A percentile compares a stretch with the other conserved stretches of the same genome.
Conservation (phyloP, 768 basidiomycete genomes). For the Boletus coccyginus region DNA sequence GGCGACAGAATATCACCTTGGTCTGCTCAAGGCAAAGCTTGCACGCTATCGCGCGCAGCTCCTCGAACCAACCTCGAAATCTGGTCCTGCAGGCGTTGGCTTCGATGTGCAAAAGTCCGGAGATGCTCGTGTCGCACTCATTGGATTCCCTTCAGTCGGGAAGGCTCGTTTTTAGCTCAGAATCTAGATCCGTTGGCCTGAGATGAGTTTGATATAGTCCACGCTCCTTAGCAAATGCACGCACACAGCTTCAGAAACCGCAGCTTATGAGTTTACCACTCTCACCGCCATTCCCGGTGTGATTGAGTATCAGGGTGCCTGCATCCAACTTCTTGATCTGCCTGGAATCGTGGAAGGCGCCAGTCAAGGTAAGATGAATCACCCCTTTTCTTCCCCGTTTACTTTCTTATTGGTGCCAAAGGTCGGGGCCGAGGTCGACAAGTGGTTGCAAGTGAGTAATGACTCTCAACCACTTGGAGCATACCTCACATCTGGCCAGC, state of each 20-base stretch:
- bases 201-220: slow-evolving; percentile 47
- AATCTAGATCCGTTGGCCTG: neutral
- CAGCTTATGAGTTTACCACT: slow-evolving; percentile 95
- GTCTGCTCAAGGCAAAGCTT: slow-evolving; percentile 90
- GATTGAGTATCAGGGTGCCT: slow-evolving; percentile 89
- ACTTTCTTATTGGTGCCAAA: slow-evolving; percentile 12
- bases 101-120: slow-evolving; percentile 88
- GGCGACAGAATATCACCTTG: slow-evolving; percentile 95
- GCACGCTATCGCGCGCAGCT: slow-evolving; percentile 94
- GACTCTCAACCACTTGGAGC: neutral
- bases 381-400: neutral
- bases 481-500: slow-evolving; percentile 36
- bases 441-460: slow-evolving; percentile 77
- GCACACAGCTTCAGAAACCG: slow-evolving; percentile 83
- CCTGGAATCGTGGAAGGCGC: slow-evolving; percentile 96
- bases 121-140: slow-evolving; percentile 87
- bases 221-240: slow-evolving; percentile 91
- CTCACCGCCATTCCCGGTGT: slow-evolving; percentile 97
- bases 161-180: slow-evolving; percentile 44
- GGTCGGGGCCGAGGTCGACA: slow-evolving; percentile 92
- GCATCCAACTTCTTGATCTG: slow-evolving; percentile 92
- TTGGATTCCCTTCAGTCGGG: slow-evolving; percentile 96
- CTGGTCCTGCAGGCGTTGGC: slow-evolving; percentile 74
- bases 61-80: slow-evolving; percentile 87
- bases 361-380: slow-evolving; percentile 53